Conservation (phyloP, 1,284 basidiomycete genomes). For the Ceratobasidium sp. region DNA sequence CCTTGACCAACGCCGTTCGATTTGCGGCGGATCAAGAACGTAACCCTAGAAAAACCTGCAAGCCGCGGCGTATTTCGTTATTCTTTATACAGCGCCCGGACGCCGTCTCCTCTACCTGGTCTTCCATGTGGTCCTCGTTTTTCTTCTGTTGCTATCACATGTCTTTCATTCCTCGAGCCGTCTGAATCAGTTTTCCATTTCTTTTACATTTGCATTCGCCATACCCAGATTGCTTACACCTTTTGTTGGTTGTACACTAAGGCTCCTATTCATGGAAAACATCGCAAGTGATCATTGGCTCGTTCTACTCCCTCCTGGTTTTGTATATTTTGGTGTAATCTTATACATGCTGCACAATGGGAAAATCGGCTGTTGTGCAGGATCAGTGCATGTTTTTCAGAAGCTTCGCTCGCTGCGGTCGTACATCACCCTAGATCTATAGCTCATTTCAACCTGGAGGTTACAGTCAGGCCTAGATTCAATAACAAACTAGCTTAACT, state of each 20-base stretch:
- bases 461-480: neutral
- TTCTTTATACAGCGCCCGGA: constrained; percentile 32
- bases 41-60: constrained; percentile 35
- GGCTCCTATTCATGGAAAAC: constrained; percentile 30
- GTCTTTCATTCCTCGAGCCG: constrained; percentile 12
- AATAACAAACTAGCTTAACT: neutral
- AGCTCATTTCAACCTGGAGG: too few relatives aligned
- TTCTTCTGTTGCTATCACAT: constrained; percentile 30
- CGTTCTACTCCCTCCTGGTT: constrained; percentile 10
- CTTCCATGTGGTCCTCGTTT: constrained; percentile 17
- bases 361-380: neutral
- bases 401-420: neutral
- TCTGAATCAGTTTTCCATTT: constrained; percentile 11
- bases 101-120: constrained; percentile 16
- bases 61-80: constrained; percentile 33
- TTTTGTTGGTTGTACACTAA: constrained; percentile 35
- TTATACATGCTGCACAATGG: constrained; percentile 12
- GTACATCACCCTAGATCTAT: neutral
- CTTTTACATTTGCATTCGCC: constrained; percentile 26
- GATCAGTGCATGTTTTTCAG: neutral
- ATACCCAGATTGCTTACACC: constrained; percentile 33
- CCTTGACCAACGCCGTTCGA: constrained; percentile 16
- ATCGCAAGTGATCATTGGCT: constrained; percentile 6
- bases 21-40: constrained; percentile 23
- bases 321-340: constrained; percentile 37